Evolutionary conservation across 352 stramenopile genomes (phyloP).

Genomic region (Albugo candida): DNA sequence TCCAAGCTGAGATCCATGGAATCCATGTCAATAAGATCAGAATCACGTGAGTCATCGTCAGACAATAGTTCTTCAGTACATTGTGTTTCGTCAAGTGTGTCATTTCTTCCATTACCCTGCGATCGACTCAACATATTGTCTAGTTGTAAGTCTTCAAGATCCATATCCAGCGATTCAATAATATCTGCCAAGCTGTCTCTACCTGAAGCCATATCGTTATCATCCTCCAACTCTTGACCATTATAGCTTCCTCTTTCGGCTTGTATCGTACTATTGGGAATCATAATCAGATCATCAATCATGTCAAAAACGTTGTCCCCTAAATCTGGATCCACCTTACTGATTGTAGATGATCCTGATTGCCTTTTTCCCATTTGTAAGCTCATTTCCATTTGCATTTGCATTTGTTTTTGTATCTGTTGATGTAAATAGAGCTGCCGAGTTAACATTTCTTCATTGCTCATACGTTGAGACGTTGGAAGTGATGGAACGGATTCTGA

Average conservation of each 20-base stretch:
- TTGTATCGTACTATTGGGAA: slow-evolving; percentile 27
- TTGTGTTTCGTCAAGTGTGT: too few species aligned
- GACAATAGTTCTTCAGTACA: not conserved
- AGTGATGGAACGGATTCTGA: too few species aligned
- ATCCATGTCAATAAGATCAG: slow-evolving; percentile 26
- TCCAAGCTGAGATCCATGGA: slow-evolving; percentile 29
- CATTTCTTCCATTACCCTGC: too few species aligned
- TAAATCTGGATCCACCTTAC: slow-evolving; percentile 57
- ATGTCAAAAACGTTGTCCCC: slow-evolving; percentile 78
- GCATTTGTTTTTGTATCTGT: slow-evolving; percentile 75
- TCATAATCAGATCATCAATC: slow-evolving; percentile 76
- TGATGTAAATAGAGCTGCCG: slow-evolving; percentile 68
- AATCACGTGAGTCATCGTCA: slow-evolving; percentile 28
- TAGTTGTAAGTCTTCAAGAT: slow-evolving; percentile 50
- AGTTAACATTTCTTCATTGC: slow-evolving; percentile 52
- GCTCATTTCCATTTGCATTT: slow-evolving; percentile 74
- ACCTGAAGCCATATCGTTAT: slow-evolving; percentile 13
- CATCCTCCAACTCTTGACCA: slow-evolving; percentile 11
- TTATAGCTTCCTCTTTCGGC: slow-evolving; percentile 9
- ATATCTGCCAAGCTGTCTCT: slow-evolving; percentile 66
- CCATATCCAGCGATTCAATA: slow-evolving; percentile 69
- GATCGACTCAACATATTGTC: slow-evolving; percentile 16
- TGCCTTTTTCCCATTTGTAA: slow-evolving; percentile 27
- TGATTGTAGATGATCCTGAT: slow-evolving; percentile 22
- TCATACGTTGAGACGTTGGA: slow-evolving; percentile 12